A percentile compares a stretch with the other conserved stretches of the same genome.
Evolutionary conservation across 352 stramenopile genomes (phyloP).

Genomic region (Globisporangium okanoganense): DNA sequence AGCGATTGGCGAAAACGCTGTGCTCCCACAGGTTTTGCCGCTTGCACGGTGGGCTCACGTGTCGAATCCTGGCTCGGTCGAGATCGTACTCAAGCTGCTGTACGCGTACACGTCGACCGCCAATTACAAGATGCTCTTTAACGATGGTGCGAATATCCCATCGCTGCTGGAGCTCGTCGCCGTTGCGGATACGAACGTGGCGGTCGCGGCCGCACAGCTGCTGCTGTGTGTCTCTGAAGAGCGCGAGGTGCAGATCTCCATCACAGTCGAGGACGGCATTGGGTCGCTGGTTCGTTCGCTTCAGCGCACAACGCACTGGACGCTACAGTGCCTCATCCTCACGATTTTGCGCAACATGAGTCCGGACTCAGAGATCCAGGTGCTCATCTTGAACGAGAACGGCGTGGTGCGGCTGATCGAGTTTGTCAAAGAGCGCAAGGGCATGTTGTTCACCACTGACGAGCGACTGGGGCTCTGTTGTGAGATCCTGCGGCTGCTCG

Average conservation of each 20-base stretch:
- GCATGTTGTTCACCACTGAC: conserved; percentile 18
- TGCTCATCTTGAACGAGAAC: conserved; percentile 42
- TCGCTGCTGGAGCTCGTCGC: conserved; percentile 42
- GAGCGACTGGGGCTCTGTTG: conserved; percentile 39
- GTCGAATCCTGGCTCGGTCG: conserved; percentile 25
- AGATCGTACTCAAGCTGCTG: conserved; percentile 53
- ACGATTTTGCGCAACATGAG: conserved; percentile 47
- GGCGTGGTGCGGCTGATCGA: conserved; percentile 40
- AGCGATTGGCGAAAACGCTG: conserved; percentile 21
- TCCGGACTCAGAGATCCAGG: conserved; percentile 62
- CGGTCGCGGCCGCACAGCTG: conserved; percentile 37
- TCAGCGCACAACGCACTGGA: conserved; percentile 23
- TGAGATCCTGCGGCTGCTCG: conserved; percentile 43
- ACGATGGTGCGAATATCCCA: conserved; percentile 50
- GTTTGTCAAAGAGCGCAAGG: conserved; percentile 41
- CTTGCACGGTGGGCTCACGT: conserved; percentile 45
- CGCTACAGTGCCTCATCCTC: conserved; percentile 47
- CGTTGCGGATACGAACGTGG: conserved; percentile 29
- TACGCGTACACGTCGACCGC: conserved; percentile 31
- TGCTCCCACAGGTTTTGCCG: conserved; percentile 56
- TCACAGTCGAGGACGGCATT: conserved; percentile 77
- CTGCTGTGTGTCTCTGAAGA: conserved; percentile 37
- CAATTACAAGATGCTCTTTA: conserved; percentile 44
- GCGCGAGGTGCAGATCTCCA: conserved; percentile 53
- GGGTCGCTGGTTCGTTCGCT: conserved; percentile 44